Percentiles rank a stretch among this genome's conserved stretches.
Evolutionary conservation across 2,329 filamentous ascomycete species (phyloP).

Genomic region (Phaeophleospora eucalypticola): DNA sequence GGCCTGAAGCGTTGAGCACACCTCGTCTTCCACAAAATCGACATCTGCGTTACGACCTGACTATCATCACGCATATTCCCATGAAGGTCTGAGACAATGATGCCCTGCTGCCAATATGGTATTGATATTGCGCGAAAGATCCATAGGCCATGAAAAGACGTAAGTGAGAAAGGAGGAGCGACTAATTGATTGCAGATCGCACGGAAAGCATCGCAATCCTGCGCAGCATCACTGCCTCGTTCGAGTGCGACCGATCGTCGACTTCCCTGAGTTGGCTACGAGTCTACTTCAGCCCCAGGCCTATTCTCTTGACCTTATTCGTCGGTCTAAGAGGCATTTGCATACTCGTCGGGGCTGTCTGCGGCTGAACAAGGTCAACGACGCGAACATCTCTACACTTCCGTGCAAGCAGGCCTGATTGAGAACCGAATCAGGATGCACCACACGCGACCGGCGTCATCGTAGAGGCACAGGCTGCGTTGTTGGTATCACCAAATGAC

Average conservation of each 20-base stretch:
- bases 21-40: no score
- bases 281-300: background rate
- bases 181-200: no score
- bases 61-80: no score
- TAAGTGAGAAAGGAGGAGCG: no score
- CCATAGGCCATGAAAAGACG: background rate
- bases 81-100: no score
- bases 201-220: background rate
- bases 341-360: background rate
- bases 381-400: background rate
- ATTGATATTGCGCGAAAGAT: background rate
- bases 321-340: background rate
- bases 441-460: background rate
- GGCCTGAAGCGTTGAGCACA: no score
- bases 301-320: background rate
- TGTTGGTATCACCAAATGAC: background rate
- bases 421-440: background rate
- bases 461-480: background rate
- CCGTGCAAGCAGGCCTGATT: no score
- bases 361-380: background rate
- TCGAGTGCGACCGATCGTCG: background rate
- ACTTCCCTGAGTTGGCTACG: background rate
- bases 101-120: no score
- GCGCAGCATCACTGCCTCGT: background rate
- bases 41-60: no score